phyloP scores from a whole-genome alignment of 768 basidiomycete species.

The Phlebiopsis flavidoalba region DNA sequence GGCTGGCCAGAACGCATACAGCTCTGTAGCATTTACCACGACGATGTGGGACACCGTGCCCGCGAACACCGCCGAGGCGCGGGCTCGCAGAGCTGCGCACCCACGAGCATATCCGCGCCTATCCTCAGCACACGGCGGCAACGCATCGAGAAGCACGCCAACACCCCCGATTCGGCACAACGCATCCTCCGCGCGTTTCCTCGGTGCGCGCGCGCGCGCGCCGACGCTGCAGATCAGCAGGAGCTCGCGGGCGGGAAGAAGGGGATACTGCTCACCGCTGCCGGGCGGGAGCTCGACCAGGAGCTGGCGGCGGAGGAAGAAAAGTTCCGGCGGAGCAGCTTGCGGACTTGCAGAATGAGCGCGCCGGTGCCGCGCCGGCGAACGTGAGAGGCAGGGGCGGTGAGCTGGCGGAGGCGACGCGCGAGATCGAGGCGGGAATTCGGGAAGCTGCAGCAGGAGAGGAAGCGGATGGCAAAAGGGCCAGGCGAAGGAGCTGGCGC shows the following conservation, averaged over 20 bases:
- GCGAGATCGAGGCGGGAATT: constrained; percentile 35
- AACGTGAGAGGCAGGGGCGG: constrained; percentile 27
- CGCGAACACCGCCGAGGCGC: constrained; percentile 29
- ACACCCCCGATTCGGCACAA: constrained; percentile 36
- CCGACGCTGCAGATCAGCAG: constrained; percentile 48
- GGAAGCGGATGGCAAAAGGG: not conserved
- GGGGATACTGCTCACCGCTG: constrained; percentile 45
- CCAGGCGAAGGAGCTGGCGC: not conserved
- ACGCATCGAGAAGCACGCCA: constrained; percentile 35
- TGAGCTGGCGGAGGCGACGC: not conserved
- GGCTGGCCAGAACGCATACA: constrained; percentile 43
- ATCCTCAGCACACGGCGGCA: constrained; percentile 39
- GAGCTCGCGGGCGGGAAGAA: constrained; percentile 49
- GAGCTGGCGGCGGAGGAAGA: constrained; percentile 44
- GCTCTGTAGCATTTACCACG: constrained; percentile 48
- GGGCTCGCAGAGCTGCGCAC: constrained; percentile 39
- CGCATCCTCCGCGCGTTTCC: constrained; percentile 36
- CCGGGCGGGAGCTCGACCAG: constrained; percentile 41
- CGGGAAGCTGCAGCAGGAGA: constrained; percentile 33
- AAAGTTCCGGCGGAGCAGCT: constrained; percentile 39
- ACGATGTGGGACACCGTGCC: constrained; percentile 49
- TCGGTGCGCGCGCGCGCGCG: constrained; percentile 29
- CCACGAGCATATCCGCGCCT: constrained; percentile 41
- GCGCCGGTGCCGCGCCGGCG: constrained; percentile 20
- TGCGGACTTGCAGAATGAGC: constrained; percentile 15